Percentiles rank a stretch among this genome's conserved stretches.
These are phyloP conservation scores for Cylindrotheca closterium DNA, from an alignment of 108 stramenopile species.

Conservation along the genomic window DNA sequence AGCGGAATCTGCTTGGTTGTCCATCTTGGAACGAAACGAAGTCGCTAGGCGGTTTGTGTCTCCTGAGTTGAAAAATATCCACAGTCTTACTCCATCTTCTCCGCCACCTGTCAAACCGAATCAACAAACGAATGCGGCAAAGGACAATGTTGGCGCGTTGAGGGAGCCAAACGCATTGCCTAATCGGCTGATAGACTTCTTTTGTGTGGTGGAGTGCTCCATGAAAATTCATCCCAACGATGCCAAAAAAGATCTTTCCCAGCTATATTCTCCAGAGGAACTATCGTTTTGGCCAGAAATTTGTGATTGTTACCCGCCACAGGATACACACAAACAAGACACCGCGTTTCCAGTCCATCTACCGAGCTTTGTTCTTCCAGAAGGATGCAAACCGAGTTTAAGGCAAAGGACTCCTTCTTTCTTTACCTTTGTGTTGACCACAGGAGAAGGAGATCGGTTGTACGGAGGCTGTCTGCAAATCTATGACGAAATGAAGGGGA, in stretches of 20 bases:
- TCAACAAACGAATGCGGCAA: not conserved
- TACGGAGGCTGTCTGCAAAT: constrained; percentile 75
- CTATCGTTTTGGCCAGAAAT: constrained; percentile 54
- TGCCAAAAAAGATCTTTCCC: constrained; percentile 14
- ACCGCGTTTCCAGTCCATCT: constrained; percentile 75
- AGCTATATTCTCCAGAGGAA: constrained; percentile 32
- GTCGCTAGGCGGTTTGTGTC: constrained; percentile 14
- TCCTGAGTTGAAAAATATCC: constrained; percentile 14
- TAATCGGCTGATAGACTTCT: constrained; percentile 62
- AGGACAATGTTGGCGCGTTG: not conserved
- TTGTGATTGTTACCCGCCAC: constrained; percentile 66
- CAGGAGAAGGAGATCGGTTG: constrained; percentile 54
- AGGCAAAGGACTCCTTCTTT: constrained; percentile 52
- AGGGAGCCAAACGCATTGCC: constrained; percentile 11
- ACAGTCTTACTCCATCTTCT: constrained; percentile 6
- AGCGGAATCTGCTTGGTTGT: constrained; percentile 34
- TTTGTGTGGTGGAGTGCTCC: constrained; percentile 54
- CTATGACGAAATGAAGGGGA: constrained; percentile 55
- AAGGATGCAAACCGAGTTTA: constrained; percentile 50
- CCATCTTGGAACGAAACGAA: constrained; percentile 23
- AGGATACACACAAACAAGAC: constrained; percentile 33
- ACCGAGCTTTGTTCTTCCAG: constrained; percentile 68
- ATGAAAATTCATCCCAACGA: constrained; percentile 26
- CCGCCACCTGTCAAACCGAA: not conserved
- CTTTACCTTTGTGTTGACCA: constrained; percentile 82